These are phyloP conservation scores for Rhodomyrtus tomentosa DNA, from an alignment of 345 rosid species.

Conservation along the genomic window DNA sequence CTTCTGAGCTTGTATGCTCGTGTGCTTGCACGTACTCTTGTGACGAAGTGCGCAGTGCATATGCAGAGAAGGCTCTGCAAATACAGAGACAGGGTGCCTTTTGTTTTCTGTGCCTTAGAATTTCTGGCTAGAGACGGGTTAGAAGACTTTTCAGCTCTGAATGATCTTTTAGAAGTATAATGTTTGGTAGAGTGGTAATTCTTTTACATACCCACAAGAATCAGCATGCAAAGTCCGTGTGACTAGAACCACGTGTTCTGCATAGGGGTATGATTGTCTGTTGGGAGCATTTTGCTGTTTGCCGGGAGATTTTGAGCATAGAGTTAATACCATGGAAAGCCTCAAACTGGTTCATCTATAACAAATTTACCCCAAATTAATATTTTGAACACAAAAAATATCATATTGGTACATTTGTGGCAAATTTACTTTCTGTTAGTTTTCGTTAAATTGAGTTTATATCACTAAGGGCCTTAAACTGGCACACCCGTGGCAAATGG, in stretches of 20 bases:
- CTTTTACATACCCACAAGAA: not conserved
- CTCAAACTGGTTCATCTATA: too few relatives aligned
- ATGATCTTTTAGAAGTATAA: not conserved
- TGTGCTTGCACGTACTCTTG: not conserved
- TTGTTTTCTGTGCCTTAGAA: not conserved
- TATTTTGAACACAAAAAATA: too few relatives aligned
- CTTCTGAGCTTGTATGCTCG: not conserved
- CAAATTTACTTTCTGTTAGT: too few relatives aligned
- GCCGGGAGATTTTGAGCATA: not conserved
- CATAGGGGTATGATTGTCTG: not conserved
- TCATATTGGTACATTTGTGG: too few relatives aligned
- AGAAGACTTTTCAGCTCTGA: not conserved
- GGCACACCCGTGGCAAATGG: too few relatives aligned
- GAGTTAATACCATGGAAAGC: too few relatives aligned
- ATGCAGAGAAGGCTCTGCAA: not conserved
- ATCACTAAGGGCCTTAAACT: too few relatives aligned
- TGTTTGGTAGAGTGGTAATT: not conserved
- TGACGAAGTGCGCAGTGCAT: not conserved
- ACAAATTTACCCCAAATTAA: too few relatives aligned
- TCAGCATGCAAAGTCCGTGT: not conserved
- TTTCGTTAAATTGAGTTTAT: too few relatives aligned
- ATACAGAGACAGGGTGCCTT: not conserved
- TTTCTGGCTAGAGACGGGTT: not conserved
- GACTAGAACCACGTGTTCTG: not conserved
- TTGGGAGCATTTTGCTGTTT: not conserved